Conservation (phyloP, 139 green algal species). For the Coelastrella sp. region DNA sequence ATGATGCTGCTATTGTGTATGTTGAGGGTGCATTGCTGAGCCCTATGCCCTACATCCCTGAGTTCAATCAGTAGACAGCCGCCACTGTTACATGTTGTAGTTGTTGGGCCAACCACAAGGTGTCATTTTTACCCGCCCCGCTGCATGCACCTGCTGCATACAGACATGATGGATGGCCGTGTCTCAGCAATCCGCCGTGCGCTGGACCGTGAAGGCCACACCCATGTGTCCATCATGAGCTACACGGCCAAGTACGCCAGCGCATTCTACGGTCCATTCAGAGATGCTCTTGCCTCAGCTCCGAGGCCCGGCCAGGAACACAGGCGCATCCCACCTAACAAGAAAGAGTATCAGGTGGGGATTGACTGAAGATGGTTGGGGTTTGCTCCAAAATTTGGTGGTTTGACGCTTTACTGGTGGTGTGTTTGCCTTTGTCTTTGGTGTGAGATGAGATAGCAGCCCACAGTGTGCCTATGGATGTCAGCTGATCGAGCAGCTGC, state of each 20-base stretch:
- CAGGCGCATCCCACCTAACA: slow-evolving; percentile 91
- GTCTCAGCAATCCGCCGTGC: slow-evolving; percentile 94
- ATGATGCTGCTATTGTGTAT: too few species aligned
- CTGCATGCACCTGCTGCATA: neutral
- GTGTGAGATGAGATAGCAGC: too few species aligned
- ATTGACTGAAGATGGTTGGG: neutral
- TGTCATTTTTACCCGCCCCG: neutral
- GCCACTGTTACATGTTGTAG: neutral
- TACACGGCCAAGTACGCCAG: slow-evolving; percentile 95
- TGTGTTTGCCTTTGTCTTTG: too few species aligned
- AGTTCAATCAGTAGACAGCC: neutral
- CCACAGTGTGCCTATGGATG: too few species aligned
- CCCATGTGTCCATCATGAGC: slow-evolving; percentile 97
- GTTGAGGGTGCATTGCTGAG: too few species aligned
- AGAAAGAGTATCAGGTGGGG: slow-evolving; percentile 96
- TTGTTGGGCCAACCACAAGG: neutral
- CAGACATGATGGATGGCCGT: slow-evolving; percentile 99
- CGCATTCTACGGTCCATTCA: slow-evolving; percentile 99
- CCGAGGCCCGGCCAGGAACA: slow-evolving; percentile 75
- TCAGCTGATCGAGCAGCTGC: too few species aligned
- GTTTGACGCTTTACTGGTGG: too few species aligned
- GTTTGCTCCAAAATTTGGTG: neutral
- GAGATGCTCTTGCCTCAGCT: slow-evolving; percentile 93
- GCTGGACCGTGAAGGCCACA: slow-evolving; percentile 93
- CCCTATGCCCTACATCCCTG: too few species aligned